phyloP scores from a whole-genome alignment of 768 basidiomycete genomes.

The Filobasidium wieringae region DNA sequence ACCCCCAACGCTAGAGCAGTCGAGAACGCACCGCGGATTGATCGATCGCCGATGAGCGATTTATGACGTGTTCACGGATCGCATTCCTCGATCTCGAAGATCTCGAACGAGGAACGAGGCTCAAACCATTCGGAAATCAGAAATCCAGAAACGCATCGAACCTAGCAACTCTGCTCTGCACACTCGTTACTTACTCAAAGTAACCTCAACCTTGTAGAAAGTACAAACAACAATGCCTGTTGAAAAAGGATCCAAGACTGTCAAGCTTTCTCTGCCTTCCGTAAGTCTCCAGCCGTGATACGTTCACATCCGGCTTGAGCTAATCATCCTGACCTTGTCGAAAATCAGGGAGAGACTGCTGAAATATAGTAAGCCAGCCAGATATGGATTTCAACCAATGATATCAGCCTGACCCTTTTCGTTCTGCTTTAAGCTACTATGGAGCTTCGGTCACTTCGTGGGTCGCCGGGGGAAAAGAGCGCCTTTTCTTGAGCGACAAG shows the following conservation, averaged over 20 bases:
- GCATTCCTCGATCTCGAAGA: too few species aligned
- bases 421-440: constrained; percentile 45
- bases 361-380: constrained; percentile 12
- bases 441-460: constrained; percentile 83
- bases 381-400: background rate
- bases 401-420: background rate
- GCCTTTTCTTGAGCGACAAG: constrained; percentile 71
- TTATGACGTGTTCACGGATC: too few species aligned
- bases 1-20: too few species aligned
- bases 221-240: constrained; percentile 16
- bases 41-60: too few species aligned
- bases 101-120: too few species aligned
- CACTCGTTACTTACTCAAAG: too few species aligned
- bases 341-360: background rate
- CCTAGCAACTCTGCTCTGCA: too few species aligned
- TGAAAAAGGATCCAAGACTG: constrained; percentile 4
- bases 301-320: background rate
- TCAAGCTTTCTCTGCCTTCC: constrained; percentile 10
- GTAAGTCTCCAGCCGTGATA: background rate
- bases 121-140: too few species aligned
- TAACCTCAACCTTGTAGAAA: too few species aligned
- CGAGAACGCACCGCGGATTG: too few species aligned
- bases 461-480: constrained; percentile 52
- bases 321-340: background rate
- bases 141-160: too few species aligned